These are phyloP conservation scores for Clavispora asparagi DNA, from an alignment of 805 yeast genomes.

Conservation along the genomic window DNA sequence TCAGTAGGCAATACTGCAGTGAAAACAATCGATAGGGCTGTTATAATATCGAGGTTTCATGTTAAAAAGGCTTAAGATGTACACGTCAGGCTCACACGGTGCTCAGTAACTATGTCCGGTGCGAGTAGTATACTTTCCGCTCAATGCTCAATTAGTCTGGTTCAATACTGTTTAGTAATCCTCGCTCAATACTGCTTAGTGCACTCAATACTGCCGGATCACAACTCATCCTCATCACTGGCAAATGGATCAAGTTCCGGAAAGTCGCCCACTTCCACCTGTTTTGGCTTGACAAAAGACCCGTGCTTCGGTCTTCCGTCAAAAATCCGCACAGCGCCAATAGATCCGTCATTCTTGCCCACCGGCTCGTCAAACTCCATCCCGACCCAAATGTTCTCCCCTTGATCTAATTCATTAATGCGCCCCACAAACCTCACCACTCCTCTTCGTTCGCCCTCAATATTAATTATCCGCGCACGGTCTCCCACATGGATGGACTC, in stretches of 20 bases:
- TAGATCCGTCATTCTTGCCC: conserved; percentile 80
- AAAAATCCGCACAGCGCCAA: conserved; percentile 60
- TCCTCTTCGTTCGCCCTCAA: conserved; percentile 59
- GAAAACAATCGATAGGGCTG: too few relatives aligned
- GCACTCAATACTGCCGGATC: too few relatives aligned
- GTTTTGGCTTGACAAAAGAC: conserved; percentile 67
- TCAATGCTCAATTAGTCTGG: too few relatives aligned
- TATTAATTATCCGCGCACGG: conserved; percentile 48
- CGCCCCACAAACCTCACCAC: conserved; percentile 64
- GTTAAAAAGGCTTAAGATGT: too few relatives aligned
- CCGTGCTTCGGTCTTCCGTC: conserved; percentile 58
- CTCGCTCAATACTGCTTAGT: too few relatives aligned
- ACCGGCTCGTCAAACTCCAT: conserved; percentile 79
- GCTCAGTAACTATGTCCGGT: too few relatives aligned
- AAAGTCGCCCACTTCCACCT: conserved; percentile 66
- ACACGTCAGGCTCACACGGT: too few relatives aligned
- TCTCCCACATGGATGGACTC: conserved; percentile 39
- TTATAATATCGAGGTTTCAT: too few relatives aligned
- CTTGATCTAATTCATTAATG: conserved; percentile 53
- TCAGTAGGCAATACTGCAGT: too few relatives aligned
- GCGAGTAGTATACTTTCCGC: too few relatives aligned
- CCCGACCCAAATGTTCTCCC: conserved; percentile 67
- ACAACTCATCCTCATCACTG: conserved; percentile 34
- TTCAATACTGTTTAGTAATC: too few relatives aligned
- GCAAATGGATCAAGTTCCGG: conserved; percentile 44